Percentiles rank a stretch among this genome's conserved stretches.
These are phyloP conservation scores for Cyberlindnera euphorbiae DNA, from an alignment of 805 yeast species.

Conservation along the genomic window DNA sequence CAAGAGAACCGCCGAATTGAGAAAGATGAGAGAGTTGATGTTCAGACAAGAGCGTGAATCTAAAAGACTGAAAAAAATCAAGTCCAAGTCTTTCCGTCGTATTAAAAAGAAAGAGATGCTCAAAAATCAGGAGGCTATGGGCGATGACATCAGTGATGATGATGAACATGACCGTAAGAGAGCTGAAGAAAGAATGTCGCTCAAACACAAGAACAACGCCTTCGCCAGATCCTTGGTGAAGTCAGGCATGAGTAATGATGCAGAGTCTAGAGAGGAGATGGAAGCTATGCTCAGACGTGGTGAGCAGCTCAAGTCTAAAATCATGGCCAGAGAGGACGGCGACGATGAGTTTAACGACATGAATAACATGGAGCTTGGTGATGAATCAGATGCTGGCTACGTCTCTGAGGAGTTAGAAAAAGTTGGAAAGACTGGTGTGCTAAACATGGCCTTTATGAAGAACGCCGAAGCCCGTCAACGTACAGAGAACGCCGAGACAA, in stretches of 20 bases:
- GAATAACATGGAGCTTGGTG: conserved; percentile 46
- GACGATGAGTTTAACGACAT: conserved; percentile 37
- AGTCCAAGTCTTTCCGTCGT: conserved; percentile 83
- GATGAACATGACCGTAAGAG: conserved; percentile 69
- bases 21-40: conserved; percentile 93
- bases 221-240: conserved; percentile 92
- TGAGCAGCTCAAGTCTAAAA: conserved; percentile 67
- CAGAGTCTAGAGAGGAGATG: conserved; percentile 77
- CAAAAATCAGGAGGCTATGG: conserved; percentile 63
- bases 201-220: conserved; percentile 83
- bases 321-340: conserved; percentile 50
- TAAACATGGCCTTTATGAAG: conserved; percentile 94
- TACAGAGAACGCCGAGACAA: conserved; percentile 50
- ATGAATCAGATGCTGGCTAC: conserved; percentile 36
- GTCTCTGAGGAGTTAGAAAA: conserved; percentile 37
- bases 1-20: conserved; percentile 73
- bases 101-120: conserved; percentile 80
- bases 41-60: conserved; percentile 92
- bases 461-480: conserved; percentile 74
- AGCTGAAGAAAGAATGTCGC: conserved; percentile 88
- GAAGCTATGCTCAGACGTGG: conserved; percentile 93
- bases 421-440: conserved; percentile 80
- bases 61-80: conserved; percentile 87
- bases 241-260: conserved; percentile 87
- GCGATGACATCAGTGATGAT: conserved; percentile 47